Evolutionary conservation across 2,329 filamentous ascomycete species (phyloP).

Genomic region (Thermothelomyces thermophilus): DNA sequence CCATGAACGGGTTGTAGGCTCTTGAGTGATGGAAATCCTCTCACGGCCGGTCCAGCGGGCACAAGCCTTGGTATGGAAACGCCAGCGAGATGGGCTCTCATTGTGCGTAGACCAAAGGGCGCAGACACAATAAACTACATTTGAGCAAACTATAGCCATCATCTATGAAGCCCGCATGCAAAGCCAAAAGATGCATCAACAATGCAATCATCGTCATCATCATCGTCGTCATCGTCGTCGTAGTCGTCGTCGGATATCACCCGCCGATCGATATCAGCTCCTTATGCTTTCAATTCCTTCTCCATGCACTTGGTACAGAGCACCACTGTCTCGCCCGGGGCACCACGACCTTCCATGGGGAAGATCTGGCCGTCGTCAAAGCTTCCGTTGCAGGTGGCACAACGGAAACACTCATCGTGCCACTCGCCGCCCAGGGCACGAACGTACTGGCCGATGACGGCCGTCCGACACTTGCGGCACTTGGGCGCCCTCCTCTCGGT

Average conservation of each 20-base stretch:
- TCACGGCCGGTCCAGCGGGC: no score
- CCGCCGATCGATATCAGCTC: slow-evolving; percentile 5
- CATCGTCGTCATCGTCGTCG: not conserved
- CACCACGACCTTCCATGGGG: slow-evolving; percentile 43
- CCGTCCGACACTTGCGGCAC: slow-evolving; percentile 75
- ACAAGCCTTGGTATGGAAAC: no score
- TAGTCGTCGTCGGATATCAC: not conserved
- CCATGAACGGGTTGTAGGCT: no score
- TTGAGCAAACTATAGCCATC: no score
- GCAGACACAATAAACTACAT: no score
- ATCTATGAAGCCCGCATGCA: not conserved
- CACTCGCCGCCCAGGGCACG: slow-evolving; percentile 86
- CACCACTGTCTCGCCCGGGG: slow-evolving; percentile 42
- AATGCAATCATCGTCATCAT: no score
- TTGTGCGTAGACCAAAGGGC: no score
- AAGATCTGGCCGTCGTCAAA: slow-evolving; percentile 63
- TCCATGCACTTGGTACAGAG: slow-evolving; percentile 57
- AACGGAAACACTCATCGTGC: slow-evolving; percentile 89
- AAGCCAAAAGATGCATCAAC: not conserved
- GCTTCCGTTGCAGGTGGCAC: slow-evolving; percentile 53
- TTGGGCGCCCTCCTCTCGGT: slow-evolving; percentile 84
- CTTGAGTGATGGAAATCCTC: no score
- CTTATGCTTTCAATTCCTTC: slow-evolving; percentile 50
- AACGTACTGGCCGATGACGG: slow-evolving; percentile 85
- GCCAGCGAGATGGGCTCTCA: no score